A percentile compares a stretch with the other conserved stretches of the same genome.
These are phyloP conservation scores for Pseudogymnoascus sp. DNA, from an alignment of 2,329 filamentous ascomycete genomes.

Conservation along the genomic window DNA sequence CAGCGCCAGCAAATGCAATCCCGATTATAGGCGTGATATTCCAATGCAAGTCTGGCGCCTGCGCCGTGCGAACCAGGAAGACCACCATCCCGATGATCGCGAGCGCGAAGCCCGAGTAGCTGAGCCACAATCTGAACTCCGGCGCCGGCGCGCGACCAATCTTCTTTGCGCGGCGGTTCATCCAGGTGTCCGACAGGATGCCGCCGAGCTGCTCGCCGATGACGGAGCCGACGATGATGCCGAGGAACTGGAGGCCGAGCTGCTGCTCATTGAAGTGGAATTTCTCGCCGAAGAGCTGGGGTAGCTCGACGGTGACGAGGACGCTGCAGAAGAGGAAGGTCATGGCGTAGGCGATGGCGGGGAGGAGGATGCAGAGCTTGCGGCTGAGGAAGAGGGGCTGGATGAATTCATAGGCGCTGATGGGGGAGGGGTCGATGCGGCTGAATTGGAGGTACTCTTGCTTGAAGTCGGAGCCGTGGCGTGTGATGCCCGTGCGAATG, in stretches of 20 bases:
- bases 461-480: slow-evolving; percentile 21
- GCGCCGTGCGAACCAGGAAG: slow-evolving; percentile 44
- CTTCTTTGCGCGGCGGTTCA: slow-evolving; percentile 34
- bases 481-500: slow-evolving; percentile 26
- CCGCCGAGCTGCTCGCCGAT: slow-evolving; percentile 53
- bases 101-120: slow-evolving; percentile 44
- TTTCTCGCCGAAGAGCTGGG: slow-evolving; percentile 47
- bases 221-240: slow-evolving; percentile 48
- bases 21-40: slow-evolving; percentile 51
- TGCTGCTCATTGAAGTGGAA: slow-evolving; percentile 51
- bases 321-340: slow-evolving; percentile 48
- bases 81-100: slow-evolving; percentile 46
- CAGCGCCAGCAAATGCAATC: slow-evolving; percentile 42
- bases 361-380: slow-evolving; percentile 42
- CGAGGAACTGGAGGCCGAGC: slow-evolving; percentile 50
- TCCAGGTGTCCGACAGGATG: slow-evolving; percentile 46
- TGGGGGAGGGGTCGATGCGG: slow-evolving; percentile 45
- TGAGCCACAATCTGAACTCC: slow-evolving; percentile 51
- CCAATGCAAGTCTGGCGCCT: slow-evolving; percentile 38
- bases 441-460: slow-evolving; percentile 34
- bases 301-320: slow-evolving; percentile 50
- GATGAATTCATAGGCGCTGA: slow-evolving; percentile 43
- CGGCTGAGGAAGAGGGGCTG: slow-evolving; percentile 38
- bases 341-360: slow-evolving; percentile 47
- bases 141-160: slow-evolving; percentile 31